Conservation (phyloP, 2,329 filamentous ascomycete species). For the Elsinoe perseae region DNA sequence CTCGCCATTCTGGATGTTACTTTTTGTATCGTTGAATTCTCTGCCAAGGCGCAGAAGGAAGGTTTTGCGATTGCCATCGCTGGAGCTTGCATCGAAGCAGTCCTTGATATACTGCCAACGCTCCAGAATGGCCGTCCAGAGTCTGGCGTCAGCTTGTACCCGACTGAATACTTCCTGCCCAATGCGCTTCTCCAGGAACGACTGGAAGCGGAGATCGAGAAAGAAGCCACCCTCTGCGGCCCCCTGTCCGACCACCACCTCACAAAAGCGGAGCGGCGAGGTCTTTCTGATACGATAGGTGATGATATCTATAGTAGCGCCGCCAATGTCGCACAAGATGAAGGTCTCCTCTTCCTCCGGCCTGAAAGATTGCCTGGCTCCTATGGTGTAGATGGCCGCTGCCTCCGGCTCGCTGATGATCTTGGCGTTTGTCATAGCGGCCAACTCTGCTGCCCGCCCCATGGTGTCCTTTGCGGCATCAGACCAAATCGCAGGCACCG, state of each 20-base stretch:
- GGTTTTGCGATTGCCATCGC: conserved; percentile 58
- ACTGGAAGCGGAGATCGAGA: conserved; percentile 64
- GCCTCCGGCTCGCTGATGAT: conserved; percentile 64
- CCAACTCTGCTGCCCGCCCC: conserved; percentile 65
- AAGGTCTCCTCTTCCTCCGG: conserved; percentile 59
- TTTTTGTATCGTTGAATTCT: conserved; percentile 62
- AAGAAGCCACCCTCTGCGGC: conserved; percentile 72
- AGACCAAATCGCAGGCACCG: conserved; percentile 76
- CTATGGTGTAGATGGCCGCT: conserved; percentile 54
- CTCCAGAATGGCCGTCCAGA: conserved; percentile 63
- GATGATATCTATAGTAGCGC: conserved; percentile 64
- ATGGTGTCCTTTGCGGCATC: conserved; percentile 81
- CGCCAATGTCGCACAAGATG: conserved; percentile 50
- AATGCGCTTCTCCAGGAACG: conserved; percentile 52
- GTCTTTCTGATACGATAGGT: conserved; percentile 73
- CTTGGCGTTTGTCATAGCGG: conserved; percentile 72
- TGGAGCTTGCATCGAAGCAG: conserved; percentile 61
- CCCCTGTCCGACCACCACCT: conserved; percentile 71
- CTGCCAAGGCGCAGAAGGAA: conserved; percentile 73
- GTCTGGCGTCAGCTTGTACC: conserved; percentile 69
- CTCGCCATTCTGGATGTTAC: conserved; percentile 67
- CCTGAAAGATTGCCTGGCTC: conserved; percentile 69
- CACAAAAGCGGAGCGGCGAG: conserved; percentile 54
- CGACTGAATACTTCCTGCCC: conserved; percentile 52
- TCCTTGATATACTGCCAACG: conserved; percentile 82